Evolutionary conservation across 2,329 filamentous ascomycete genomes (phyloP).

Genomic region (Paracorniculantispora psalliotae): DNA sequence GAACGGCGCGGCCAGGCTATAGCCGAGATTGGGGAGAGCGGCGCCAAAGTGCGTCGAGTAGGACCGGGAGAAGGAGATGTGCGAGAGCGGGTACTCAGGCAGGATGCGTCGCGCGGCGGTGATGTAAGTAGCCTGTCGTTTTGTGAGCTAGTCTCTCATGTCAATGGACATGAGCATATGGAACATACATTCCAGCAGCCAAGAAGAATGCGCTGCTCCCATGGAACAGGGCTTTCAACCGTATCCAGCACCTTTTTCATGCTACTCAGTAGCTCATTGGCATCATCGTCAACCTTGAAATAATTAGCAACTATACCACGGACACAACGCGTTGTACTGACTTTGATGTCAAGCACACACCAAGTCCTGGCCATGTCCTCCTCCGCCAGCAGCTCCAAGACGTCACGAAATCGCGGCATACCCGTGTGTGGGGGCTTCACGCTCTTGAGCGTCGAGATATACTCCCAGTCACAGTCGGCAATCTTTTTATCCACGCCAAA

Average conservation of each 20-base stretch:
- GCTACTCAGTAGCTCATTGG: conserved; percentile 63
- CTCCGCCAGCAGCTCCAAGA: conserved; percentile 65
- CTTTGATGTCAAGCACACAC: conserved; percentile 86
- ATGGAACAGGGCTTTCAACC: conserved; percentile 49
- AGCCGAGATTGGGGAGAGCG: conserved; percentile 57
- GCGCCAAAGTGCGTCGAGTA: conserved; percentile 68
- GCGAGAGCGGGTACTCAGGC: conserved; percentile 58
- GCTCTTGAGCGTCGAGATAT: conserved; percentile 65
- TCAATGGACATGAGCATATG: neutral
- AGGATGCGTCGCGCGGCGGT: conserved; percentile 57
- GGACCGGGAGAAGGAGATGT: conserved; percentile 61
- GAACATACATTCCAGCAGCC: conserved; percentile 75
- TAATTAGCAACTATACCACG: neutral
- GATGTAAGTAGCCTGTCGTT: conserved; percentile 58
- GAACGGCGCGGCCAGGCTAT: conserved; percentile 69
- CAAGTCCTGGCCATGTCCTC: conserved; percentile 65
- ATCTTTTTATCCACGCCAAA: conserved; percentile 72
- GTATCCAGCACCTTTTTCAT: conserved; percentile 60
- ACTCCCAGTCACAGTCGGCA: conserved; percentile 70
- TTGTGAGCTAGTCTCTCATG: neutral
- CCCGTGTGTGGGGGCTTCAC: conserved; percentile 60
- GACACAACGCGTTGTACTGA: conserved; percentile 28
- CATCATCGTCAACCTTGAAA: conserved; percentile 43
- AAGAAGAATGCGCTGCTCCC: conserved; percentile 69
- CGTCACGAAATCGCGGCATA: conserved; percentile 69